phyloP scores from a whole-genome alignment of 108 stramenopile genomes.

The Conticribra guillardii region DNA sequence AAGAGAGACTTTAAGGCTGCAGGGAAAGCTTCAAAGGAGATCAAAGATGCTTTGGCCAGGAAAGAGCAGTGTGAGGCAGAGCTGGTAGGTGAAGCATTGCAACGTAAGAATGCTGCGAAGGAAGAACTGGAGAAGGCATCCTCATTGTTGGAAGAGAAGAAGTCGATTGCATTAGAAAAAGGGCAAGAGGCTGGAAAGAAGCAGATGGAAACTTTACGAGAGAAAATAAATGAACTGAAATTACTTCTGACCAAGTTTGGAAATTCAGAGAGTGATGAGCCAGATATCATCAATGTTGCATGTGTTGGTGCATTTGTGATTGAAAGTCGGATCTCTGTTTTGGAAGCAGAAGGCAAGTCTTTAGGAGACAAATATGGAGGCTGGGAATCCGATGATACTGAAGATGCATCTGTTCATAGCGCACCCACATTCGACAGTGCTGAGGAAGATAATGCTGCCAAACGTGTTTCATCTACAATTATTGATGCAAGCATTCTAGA shows the following conservation, averaged over 20 bases:
- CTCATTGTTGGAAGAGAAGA: constrained; percentile 57
- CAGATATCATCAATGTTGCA: constrained; percentile 59
- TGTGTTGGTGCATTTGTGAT: constrained; percentile 77
- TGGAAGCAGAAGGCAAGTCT: constrained; percentile 58
- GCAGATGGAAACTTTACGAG: constrained; percentile 59
- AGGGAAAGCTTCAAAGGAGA: constrained; percentile 84
- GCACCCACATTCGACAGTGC: constrained; percentile 10
- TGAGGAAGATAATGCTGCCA: constrained; percentile 10
- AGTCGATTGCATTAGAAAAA: constrained; percentile 59
- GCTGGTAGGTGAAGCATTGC: constrained; percentile 60
- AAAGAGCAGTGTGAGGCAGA: constrained; percentile 69
- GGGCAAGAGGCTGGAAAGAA: constrained; percentile 59
- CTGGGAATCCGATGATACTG: constrained; percentile 21
- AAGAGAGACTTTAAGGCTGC: constrained; percentile 87
- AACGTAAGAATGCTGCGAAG: constrained; percentile 56
- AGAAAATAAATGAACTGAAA: constrained; percentile 58
- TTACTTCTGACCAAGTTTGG: constrained; percentile 23
- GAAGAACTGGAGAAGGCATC: constrained; percentile 47
- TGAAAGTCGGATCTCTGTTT: constrained; percentile 68
- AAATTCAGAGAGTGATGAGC: constrained; percentile 31
- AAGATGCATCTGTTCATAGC: constrained; percentile 20
- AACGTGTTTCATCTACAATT: neutral
- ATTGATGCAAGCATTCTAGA: constrained; percentile 25
- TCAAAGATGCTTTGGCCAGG: constrained; percentile 76
- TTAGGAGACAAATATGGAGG: constrained; percentile 73